Conservation (phyloP, 2,329 filamentous ascomycete species). For the Hymenoscyphus albidus region DNA sequence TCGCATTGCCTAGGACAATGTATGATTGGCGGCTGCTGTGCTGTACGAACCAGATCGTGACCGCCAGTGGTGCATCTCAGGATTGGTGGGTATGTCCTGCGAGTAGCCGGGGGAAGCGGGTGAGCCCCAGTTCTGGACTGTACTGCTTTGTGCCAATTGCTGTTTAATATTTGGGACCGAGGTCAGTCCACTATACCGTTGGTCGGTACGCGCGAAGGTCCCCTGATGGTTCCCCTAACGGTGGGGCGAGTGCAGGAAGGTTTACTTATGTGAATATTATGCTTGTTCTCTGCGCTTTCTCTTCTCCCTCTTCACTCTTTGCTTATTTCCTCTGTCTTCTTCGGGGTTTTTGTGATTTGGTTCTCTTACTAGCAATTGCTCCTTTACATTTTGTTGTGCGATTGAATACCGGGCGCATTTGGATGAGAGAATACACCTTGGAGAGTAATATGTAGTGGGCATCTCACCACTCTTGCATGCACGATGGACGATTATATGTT, state of each 20-base stretch:
- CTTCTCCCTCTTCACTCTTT: background rate
- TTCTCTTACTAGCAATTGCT: background rate
- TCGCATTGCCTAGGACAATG: background rate
- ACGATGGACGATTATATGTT: constrained; percentile 38
- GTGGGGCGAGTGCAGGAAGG: background rate
- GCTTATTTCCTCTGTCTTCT: background rate
- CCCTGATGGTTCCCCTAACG: no score
- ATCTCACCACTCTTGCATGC: background rate
- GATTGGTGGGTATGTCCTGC: background rate
- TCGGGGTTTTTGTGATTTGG: background rate
- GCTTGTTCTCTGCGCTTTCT: background rate
- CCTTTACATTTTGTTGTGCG: background rate
- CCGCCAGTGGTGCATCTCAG: no score
- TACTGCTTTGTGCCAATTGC: no score
- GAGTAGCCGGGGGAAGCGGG: background rate
- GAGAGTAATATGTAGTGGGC: background rate
- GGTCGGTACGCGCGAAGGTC: background rate
- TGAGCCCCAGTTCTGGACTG: background rate
- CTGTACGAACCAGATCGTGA: background rate
- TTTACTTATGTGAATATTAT: background rate
- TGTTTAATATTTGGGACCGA: background rate
- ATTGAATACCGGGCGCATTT: background rate
- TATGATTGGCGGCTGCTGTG: background rate
- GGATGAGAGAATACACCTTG: background rate
- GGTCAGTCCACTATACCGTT: background rate